Conservation (phyloP, 2,329 filamentous ascomycete species). For the Diaporthe sp. region DNA sequence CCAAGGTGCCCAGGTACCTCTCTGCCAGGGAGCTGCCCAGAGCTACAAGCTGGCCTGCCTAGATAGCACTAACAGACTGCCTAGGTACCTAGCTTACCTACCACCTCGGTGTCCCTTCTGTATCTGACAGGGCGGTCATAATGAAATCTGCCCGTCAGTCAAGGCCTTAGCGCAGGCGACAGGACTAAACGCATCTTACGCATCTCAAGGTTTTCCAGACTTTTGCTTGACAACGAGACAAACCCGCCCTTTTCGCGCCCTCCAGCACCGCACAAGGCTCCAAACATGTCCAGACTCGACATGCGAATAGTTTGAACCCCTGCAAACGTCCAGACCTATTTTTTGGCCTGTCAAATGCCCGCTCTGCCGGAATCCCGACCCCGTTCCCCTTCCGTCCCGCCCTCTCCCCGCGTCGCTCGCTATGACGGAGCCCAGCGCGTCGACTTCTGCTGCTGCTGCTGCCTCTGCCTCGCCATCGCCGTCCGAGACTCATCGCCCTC, state of each 20-base stretch:
- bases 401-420: conserved; percentile 58
- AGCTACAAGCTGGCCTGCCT: neutral
- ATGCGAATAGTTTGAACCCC: conserved; percentile 59
- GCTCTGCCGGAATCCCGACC: conserved; percentile 68
- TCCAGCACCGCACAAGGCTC: conserved; percentile 61
- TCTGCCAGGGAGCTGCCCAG: neutral
- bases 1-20: neutral
- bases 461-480: neutral
- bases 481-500: conserved; percentile 22
- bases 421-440: conserved; percentile 68
- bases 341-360: conserved; percentile 71
- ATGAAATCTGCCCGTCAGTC: conserved; percentile 21
- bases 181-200: conserved; percentile 38
- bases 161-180: conserved; percentile 45
- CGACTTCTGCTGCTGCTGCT: conserved; percentile 32
- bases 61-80: too few relatives aligned
- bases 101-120: neutral
- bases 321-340: conserved; percentile 67
- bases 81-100: too few relatives aligned
- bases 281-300: conserved; percentile 70
- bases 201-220: conserved; percentile 61
- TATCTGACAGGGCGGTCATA: neutral
- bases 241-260: conserved; percentile 60
- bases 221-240: conserved; percentile 66
- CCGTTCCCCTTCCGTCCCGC: conserved; percentile 56